Percentiles rank a stretch among this genome's conserved stretches.
These are phyloP conservation scores for Lentinula detonsa DNA, from an alignment of 768 basidiomycete species.

Conservation along the genomic window DNA sequence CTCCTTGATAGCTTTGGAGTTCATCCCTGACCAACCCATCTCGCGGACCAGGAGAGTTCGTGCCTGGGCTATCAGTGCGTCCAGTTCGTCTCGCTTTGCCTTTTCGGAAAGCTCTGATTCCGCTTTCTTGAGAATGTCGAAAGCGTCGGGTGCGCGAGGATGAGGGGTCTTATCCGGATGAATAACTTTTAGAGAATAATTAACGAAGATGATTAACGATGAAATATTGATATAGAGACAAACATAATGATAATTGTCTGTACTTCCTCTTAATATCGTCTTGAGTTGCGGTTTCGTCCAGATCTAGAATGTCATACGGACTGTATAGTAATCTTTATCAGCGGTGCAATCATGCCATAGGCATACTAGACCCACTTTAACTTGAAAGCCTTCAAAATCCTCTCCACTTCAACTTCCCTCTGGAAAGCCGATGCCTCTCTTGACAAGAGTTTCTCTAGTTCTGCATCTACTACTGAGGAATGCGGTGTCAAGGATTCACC, in stretches of 20 bases:
- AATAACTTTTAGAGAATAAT: conserved; percentile 60
- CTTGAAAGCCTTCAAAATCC: conserved; percentile 92
- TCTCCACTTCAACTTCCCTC: conserved; percentile 83
- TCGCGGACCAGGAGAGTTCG: conserved; percentile 61
- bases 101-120: conserved; percentile 79
- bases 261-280: conserved; percentile 90
- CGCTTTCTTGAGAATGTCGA: conserved; percentile 92
- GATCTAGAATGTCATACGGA: conserved; percentile 90
- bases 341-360: neutral
- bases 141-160: conserved; percentile 83
- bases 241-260: conserved; percentile 79
- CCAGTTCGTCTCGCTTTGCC: conserved; percentile 73
- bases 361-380: conserved; percentile 63
- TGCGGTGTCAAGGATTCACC: conserved; percentile 10
- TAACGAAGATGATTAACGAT: neutral
- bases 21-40: conserved; percentile 51
- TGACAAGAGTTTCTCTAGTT: conserved; percentile 75
- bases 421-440: conserved; percentile 83
- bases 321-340: conserved; percentile 29
- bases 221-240: conserved; percentile 16
- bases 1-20: neutral
- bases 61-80: conserved; percentile 73
- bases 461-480: conserved; percentile 34
- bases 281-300: conserved; percentile 61
- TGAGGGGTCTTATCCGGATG: conserved; percentile 98